Evolutionary conservation across 2,329 filamentous ascomycete genomes (phyloP).

Genomic region (Juglanconis oblonga): DNA sequence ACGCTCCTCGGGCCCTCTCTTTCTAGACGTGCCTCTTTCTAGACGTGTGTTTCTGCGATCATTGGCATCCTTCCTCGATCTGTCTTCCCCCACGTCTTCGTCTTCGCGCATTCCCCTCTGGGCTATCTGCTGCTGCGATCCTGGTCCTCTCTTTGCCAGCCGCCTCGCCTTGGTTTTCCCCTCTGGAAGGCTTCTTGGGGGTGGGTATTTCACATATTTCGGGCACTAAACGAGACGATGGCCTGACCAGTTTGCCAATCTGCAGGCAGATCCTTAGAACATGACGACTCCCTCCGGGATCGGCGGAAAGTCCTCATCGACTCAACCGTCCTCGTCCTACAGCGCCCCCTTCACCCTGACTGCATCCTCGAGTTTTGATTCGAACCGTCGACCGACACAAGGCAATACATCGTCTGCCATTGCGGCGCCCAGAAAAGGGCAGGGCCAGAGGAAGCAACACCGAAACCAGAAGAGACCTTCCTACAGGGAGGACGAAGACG

Average conservation of each 20-base stretch:
- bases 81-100: no score
- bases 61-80: no score
- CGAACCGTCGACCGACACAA: constrained; percentile 44
- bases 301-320: constrained; percentile 50
- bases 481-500: constrained; percentile 70
- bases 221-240: not conserved
- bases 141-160: not conserved
- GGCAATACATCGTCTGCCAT: constrained; percentile 31
- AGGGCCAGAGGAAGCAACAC: constrained; percentile 77
- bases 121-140: not conserved
- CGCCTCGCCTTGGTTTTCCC: not conserved
- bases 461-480: constrained; percentile 71
- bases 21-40: no score
- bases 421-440: constrained; percentile 67
- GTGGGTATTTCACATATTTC: not conserved
- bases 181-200: not conserved
- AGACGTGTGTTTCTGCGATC: no score
- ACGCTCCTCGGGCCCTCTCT: no score
- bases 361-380: constrained; percentile 47
- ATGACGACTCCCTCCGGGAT: constrained; percentile 33
- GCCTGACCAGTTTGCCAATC: not conserved
- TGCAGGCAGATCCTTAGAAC: not conserved
- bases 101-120: no score
- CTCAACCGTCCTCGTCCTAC: constrained; percentile 39
- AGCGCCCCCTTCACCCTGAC: constrained; percentile 39